Conservation (phyloP, 352 stramenopile species). For the Globisporangium viniferum region DNA sequence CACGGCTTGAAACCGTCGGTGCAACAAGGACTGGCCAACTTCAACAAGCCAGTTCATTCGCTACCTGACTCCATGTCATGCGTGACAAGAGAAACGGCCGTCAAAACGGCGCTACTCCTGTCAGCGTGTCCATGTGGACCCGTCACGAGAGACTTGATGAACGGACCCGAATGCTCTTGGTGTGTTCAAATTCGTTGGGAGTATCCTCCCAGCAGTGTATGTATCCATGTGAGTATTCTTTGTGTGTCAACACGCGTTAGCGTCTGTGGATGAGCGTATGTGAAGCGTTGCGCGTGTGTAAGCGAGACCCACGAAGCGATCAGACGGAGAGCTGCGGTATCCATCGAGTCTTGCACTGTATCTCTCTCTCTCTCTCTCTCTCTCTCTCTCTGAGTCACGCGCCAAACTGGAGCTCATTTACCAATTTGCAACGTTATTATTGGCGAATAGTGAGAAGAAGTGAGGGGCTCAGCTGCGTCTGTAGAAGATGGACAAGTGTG, state of each 20-base stretch:
- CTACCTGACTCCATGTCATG: neutral
- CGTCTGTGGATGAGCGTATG: too few species aligned
- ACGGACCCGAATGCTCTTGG: neutral
- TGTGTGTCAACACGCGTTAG: neutral
- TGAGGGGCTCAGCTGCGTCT: neutral
- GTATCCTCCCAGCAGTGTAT: neutral
- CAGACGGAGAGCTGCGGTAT: neutral
- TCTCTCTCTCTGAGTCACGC: neutral
- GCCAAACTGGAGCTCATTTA: neutral
- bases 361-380: neutral
- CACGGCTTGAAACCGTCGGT: neutral
- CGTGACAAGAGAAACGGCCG: neutral
- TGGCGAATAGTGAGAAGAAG: neutral
- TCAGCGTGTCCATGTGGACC: neutral
- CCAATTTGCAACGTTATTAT: neutral
- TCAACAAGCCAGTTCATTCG: neutral
- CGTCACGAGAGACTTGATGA: neutral
- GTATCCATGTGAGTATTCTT: neutral
- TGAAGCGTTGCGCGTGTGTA: neutral
- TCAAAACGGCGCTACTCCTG: neutral
- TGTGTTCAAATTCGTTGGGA: neutral
- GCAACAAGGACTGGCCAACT: neutral
- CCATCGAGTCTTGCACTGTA: neutral
- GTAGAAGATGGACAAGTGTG: neutral
- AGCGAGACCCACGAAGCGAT: neutral